Percentiles rank a stretch among this genome's conserved stretches.
Evolutionary conservation across 2,329 filamentous ascomycete genomes (phyloP).

Genomic region (Davidsoniella eucalypti): DNA sequence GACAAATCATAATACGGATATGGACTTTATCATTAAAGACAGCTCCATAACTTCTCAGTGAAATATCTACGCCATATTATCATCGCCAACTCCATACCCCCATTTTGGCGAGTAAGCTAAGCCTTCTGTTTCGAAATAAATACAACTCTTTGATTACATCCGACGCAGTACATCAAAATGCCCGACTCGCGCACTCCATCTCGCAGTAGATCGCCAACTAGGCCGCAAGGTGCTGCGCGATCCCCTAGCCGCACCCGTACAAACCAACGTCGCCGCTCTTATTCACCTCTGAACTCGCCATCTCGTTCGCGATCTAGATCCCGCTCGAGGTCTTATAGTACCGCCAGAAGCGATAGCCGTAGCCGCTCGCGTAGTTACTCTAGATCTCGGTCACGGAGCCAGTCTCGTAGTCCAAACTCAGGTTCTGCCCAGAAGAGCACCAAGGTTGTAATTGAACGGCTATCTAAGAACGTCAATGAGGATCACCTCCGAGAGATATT

Average conservation of each 20-base stretch:
- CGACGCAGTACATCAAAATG: not conserved
- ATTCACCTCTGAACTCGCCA: not conserved
- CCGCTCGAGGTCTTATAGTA: slow-evolving; percentile 16
- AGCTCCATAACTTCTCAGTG: not conserved
- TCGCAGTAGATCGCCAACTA: slow-evolving; percentile 2
- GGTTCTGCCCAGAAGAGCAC: slow-evolving; percentile 2
- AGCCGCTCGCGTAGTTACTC: not conserved
- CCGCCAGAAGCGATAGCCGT: slow-evolving; percentile 16
- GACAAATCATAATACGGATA: not conserved
- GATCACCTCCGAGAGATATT: slow-evolving; percentile 85
- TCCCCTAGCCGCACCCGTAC: not conserved
- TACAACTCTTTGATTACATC: not conserved
- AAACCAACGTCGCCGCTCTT: not conserved
- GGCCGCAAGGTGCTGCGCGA: slow-evolving; percentile 1
- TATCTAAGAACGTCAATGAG: slow-evolving; percentile 89
- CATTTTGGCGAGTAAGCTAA: no score
- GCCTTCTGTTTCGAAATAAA: not conserved
- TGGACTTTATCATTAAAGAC: no score
- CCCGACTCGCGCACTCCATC: not conserved
- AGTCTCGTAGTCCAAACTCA: slow-evolving; percentile 20
- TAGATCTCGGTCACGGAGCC: slow-evolving; percentile 16
- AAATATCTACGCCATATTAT: no score
- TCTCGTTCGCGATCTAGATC: slow-evolving; percentile 16
- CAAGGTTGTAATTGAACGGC: slow-evolving; percentile 86
- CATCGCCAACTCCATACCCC: no score